Evolutionary conservation across 2,329 filamentous ascomycete genomes (phyloP), one percentile per base, ranked within the genome.

Genomic region (Monascus ruber): DNA sequence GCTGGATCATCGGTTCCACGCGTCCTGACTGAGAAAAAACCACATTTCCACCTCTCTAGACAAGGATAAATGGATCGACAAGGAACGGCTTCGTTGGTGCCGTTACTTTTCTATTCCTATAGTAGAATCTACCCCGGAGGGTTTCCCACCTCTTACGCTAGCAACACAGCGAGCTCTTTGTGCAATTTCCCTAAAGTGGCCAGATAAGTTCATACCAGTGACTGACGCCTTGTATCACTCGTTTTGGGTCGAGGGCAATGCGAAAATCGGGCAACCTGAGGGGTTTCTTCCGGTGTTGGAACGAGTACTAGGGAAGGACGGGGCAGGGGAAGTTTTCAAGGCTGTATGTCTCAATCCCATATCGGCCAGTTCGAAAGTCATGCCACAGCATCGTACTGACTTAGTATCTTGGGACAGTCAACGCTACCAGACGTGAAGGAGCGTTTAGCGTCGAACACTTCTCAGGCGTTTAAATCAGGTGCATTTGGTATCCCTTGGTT

Each of bases 401-500:
- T 17, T 39, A 36, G 7, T 47, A n/a, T 31, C 45, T 42, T 26
- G 38, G 26, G 31, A 37, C 40, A 59, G 52, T 46, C 49, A 34
- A 47, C 40, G 10, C 44, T 53, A n/a, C 41, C 51, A 5, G 65
- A 70, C 33, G 61, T 63, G 31, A 77, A 77, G 57, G 55, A 62
- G 11, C 42, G 50, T 26, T 49, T 79, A 47, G 50, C 44, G 5
- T 58, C 57, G 24, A 76, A 74, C 42, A 77, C 73, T 1, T 64
- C 75, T 9, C 46, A 53, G 37, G 71, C 74, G 1, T 62, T 78
- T 24, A 56, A 59, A 24, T 63, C 69, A 24, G 76, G 74, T 1
- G 73, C 72, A 1, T 81, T 81, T 62, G 76, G 76, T 1, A 50
- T 79, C 38, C 76, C 76, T 2, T 80, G 73, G 70, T 74, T 77